These are phyloP conservation scores for Diaporthe humulicola DNA, from an alignment of 2,329 filamentous ascomycete species.

Conservation along the genomic window DNA sequence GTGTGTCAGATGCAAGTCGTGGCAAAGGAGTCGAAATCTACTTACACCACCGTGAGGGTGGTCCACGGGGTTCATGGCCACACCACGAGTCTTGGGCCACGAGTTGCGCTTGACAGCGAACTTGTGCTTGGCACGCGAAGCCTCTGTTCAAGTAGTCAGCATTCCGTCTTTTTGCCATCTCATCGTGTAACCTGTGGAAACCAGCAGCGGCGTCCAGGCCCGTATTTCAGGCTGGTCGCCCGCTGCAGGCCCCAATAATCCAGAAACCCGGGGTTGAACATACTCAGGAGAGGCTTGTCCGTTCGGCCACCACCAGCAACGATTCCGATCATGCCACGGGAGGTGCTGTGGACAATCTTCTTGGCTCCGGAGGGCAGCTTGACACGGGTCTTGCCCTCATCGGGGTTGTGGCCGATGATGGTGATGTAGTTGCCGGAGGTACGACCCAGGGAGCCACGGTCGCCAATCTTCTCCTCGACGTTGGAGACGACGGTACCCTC, in stretches of 20 bases:
- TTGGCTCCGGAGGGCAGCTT: slow-evolving; percentile 99
- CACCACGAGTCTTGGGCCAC: slow-evolving; percentile 99
- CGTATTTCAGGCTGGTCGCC: background rate
- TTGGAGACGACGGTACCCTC: slow-evolving; percentile 99
- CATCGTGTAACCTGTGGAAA: background rate
- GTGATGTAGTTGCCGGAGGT: slow-evolving; percentile 99
- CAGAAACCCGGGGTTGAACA: slow-evolving; percentile 52
- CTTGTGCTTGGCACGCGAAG: slow-evolving; percentile 99
- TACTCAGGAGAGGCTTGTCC: slow-evolving; percentile 98
- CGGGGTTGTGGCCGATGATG: slow-evolving; percentile 96
- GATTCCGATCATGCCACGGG: slow-evolving; percentile 99
- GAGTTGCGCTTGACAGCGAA: slow-evolving; percentile 99
- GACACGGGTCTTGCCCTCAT: slow-evolving; percentile 99
- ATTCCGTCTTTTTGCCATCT: slow-evolving; percentile 33
- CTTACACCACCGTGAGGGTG: slow-evolving; percentile 94
- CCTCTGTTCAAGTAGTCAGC: slow-evolving; percentile 76
- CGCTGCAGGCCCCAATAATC: slow-evolving; percentile 39
- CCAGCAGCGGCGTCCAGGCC: background rate
- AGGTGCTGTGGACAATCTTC: slow-evolving; percentile 94
- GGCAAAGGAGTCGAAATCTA: slow-evolving; percentile 45
- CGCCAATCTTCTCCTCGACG: slow-evolving; percentile 98
- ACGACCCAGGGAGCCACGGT: slow-evolving; percentile 95
- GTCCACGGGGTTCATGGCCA: slow-evolving; percentile 99
- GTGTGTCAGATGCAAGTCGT: slow-evolving; percentile 56
- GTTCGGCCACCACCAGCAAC: slow-evolving; percentile 99